A percentile compares a stretch with the other conserved stretches of the same genome.
Evolutionary conservation across 2,329 filamentous ascomycete genomes (phyloP).

Genomic region (Botrytis paeoniae): DNA sequence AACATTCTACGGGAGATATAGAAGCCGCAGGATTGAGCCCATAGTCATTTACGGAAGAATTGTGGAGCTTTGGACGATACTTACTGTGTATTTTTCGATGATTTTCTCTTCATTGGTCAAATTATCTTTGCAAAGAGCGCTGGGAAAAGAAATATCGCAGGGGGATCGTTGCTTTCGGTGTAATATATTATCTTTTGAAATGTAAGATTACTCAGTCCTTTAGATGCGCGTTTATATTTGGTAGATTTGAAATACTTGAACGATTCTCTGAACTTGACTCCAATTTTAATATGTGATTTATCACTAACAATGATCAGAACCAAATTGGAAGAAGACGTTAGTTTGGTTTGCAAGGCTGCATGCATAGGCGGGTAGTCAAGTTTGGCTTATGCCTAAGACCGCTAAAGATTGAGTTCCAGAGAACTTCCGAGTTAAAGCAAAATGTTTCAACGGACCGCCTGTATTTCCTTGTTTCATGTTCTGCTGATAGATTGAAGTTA

Average conservation of each 20-base stretch:
- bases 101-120: neutral
- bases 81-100: neutral
- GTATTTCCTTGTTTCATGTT: neutral
- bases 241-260: neutral
- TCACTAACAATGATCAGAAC: neutral
- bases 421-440: neutral
- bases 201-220: neutral
- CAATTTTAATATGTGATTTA: neutral
- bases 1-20: neutral
- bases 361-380: neutral
- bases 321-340: neutral
- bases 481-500: neutral
- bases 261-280: neutral
- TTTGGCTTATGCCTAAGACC: neutral
- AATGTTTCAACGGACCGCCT: rapidly evolving
- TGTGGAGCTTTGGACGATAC: neutral
- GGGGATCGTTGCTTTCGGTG: neutral
- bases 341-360: neutral
- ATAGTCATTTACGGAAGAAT: neutral
- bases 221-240: neutral
- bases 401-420: neutral
- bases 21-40: neutral
- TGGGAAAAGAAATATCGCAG: no score
- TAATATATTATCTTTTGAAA: neutral
- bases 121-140: neutral